Conservation (phyloP, 345 rosid genomes). For the Cardamine occulta region DNA sequence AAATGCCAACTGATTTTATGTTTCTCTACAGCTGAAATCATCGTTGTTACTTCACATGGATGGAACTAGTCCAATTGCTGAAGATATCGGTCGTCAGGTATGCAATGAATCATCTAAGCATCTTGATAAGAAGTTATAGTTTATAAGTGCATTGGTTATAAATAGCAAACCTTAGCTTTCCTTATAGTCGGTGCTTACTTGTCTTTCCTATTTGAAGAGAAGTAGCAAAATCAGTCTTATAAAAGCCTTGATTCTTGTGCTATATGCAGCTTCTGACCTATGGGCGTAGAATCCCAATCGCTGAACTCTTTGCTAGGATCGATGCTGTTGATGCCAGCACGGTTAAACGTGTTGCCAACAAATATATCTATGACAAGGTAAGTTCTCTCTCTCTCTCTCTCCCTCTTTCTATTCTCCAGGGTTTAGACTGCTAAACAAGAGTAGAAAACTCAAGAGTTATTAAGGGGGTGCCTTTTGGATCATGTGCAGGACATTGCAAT, state of each 20-base stretch:
- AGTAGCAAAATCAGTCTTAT: neutral
- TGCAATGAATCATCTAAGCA: slow-evolving; percentile 17
- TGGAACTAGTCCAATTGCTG: slow-evolving; percentile 95
- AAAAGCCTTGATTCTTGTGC: neutral
- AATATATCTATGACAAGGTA: slow-evolving; percentile 89
- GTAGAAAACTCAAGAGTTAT: neutral
- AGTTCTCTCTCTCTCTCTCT: neutral
- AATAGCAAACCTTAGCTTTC: neutral
- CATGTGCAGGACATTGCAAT: slow-evolving; percentile 83
- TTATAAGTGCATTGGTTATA: neutral
- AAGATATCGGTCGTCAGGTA: slow-evolving; percentile 99
- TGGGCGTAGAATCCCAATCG: slow-evolving; percentile 88
- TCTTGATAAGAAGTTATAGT: neutral
- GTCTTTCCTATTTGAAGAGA: neutral
- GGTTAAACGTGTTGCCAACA: slow-evolving; percentile 86
- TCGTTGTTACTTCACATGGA: slow-evolving; percentile 91
- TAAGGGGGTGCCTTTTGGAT: neutral
- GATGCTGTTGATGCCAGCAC: slow-evolving; percentile 92
- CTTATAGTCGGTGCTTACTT: neutral
- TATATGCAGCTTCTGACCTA: slow-evolving; percentile 84
- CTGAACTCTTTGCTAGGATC: slow-evolving; percentile 89
- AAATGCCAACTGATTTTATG: neutral
- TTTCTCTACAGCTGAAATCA: slow-evolving; percentile 77
- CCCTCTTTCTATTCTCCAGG: neutral
- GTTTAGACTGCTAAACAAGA: neutral